These are phyloP conservation scores for Fusarium sp. DNA, from an alignment of 2,329 filamentous ascomycete genomes.

Conservation along the genomic window DNA sequence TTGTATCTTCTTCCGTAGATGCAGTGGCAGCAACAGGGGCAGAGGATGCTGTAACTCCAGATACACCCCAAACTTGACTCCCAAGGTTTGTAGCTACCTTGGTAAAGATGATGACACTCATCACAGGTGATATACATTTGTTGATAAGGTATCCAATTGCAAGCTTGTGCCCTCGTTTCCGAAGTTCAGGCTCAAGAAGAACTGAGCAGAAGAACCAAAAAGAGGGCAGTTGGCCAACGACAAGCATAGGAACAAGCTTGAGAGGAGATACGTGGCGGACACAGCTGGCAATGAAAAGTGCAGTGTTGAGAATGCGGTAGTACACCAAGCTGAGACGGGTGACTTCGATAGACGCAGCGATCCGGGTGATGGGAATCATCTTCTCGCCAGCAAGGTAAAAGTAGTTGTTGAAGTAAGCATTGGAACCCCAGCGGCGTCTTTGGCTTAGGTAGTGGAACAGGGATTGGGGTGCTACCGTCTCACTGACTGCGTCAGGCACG, in stretches of 20 bases:
- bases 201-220: constrained; percentile 41
- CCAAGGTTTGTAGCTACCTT: constrained; percentile 42
- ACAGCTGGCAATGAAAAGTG: constrained; percentile 46
- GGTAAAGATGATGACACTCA: constrained; percentile 45
- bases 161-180: constrained; percentile 38
- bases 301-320: constrained; percentile 53
- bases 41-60: constrained; percentile 41
- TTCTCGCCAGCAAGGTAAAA: constrained; percentile 52
- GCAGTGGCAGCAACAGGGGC: constrained; percentile 17
- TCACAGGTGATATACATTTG: constrained; percentile 39
- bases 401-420: constrained; percentile 56
- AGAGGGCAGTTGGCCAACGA: constrained; percentile 33
- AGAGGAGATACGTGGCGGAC: constrained; percentile 11
- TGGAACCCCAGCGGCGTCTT: constrained; percentile 53
- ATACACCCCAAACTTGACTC: constrained; percentile 43
- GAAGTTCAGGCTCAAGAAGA: constrained; percentile 29
- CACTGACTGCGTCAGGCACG: constrained; percentile 51
- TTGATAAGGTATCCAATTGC: constrained; percentile 36
- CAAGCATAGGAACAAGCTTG: constrained; percentile 39
- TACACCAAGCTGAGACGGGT: constrained; percentile 52
- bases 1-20: not conserved
- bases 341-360: constrained; percentile 51
- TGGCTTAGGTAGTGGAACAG: constrained; percentile 53
- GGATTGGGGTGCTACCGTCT: constrained; percentile 53
- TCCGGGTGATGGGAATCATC: constrained; percentile 56